Percentiles rank a stretch among this genome's conserved stretches.
These are phyloP conservation scores for Pythium vanterpoolii DNA, from an alignment of 352 stramenopile genomes.

Conservation along the genomic window DNA sequence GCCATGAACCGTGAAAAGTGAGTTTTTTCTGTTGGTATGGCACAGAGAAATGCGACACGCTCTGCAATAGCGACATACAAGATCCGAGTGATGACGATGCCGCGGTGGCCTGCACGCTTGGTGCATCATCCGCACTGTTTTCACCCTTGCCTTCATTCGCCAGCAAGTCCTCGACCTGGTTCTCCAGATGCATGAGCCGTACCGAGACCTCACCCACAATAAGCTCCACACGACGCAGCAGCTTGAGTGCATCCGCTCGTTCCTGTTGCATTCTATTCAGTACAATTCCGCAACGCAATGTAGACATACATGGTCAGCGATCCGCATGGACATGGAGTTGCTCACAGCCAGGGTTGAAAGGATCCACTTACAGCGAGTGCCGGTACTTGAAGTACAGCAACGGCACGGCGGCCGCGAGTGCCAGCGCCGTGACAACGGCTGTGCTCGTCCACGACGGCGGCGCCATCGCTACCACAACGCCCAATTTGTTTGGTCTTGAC, in stretches of 20 bases:
- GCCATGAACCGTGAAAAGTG: neutral
- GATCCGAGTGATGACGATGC: constrained; percentile 55
- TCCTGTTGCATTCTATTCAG: constrained; percentile 26
- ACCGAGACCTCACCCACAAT: constrained; percentile 64
- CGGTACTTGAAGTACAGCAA: constrained; percentile 41
- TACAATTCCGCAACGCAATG: neutral
- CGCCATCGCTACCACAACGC: too few relatives aligned
- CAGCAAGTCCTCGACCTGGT: constrained; percentile 57
- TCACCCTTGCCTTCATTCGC: constrained; percentile 34
- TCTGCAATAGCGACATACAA: constrained; percentile 30
- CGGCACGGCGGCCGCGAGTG: constrained; percentile 24
- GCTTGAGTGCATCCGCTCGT: constrained; percentile 49
- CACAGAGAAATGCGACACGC: neutral
- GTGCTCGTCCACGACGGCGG: constrained; percentile 19
- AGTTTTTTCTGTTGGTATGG: neutral
- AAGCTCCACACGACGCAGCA: constrained; percentile 69
- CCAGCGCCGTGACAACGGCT: constrained; percentile 18
- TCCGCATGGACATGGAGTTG: neutral
- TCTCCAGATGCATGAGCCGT: constrained; percentile 63
- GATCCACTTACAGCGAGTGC: constrained; percentile 30
- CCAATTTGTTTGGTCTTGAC: too few relatives aligned
- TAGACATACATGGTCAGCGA: neutral
- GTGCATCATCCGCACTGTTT: constrained; percentile 9
- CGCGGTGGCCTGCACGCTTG: constrained; percentile 16
- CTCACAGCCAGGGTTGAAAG: constrained; percentile 20